Percentiles rank a stretch among this genome's conserved stretches.
These are phyloP conservation scores for Blastobotrys malaysiensis DNA, from an alignment of 1,139 yeast genomes.

Conservation along the genomic window DNA sequence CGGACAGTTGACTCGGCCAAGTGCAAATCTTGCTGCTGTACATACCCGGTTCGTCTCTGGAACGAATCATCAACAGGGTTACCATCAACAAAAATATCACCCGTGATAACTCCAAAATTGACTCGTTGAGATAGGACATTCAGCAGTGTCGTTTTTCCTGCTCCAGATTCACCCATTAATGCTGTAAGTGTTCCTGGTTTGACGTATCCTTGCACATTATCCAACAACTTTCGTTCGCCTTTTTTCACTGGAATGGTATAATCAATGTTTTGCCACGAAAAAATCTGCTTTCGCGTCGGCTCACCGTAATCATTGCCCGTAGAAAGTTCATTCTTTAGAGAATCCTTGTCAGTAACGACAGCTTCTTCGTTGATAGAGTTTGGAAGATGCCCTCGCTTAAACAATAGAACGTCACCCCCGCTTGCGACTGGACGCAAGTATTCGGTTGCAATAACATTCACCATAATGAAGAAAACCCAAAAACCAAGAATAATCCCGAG, in stretches of 20 bases:
- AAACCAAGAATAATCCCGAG: slow-evolving; percentile 36
- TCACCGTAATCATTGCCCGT: background rate
- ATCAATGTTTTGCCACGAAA: slow-evolving; percentile 42
- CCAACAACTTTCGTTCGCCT: slow-evolving; percentile 42
- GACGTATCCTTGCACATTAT: slow-evolving; percentile 56
- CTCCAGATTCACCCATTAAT: slow-evolving; percentile 63
- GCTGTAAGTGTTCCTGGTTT: slow-evolving; percentile 57
- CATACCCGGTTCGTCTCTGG: slow-evolving; percentile 56
- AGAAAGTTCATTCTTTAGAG: background rate
- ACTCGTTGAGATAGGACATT: slow-evolving; percentile 54
- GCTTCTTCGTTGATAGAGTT: slow-evolving; percentile 27
- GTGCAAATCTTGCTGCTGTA: slow-evolving; percentile 59
- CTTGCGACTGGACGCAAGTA: slow-evolving; percentile 34
- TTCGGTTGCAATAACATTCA: slow-evolving; percentile 35
- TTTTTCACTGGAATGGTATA: slow-evolving; percentile 36
- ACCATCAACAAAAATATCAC: slow-evolving; percentile 58
- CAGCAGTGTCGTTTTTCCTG: slow-evolving; percentile 58
- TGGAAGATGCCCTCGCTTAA: slow-evolving; percentile 45
- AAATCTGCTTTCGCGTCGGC: slow-evolving; percentile 16
- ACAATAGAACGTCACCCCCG: slow-evolving; percentile 38
- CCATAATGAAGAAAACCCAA: slow-evolving; percentile 31
- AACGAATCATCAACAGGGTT: slow-evolving; percentile 46
- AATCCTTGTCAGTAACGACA: slow-evolving; percentile 9
- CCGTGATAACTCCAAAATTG: slow-evolving; percentile 52
- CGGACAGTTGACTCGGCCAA: slow-evolving; percentile 51